A percentile compares a stretch with the other conserved stretches of the same genome.
Evolutionary conservation across 2,329 filamentous ascomycete genomes (phyloP).

Genomic region (Botrytis byssoidea): DNA sequence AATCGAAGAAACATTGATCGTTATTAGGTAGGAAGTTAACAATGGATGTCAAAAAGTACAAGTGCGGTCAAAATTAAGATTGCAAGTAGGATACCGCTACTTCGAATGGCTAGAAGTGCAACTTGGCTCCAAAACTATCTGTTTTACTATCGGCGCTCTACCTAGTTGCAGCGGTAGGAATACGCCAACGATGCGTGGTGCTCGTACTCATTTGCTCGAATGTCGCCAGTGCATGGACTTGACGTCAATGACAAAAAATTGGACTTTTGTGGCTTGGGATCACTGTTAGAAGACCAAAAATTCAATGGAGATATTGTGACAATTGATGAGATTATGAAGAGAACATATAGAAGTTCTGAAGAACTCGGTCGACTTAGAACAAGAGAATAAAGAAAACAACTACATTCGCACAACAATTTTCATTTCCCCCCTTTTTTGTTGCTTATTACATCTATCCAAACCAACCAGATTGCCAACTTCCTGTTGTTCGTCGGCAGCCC

Average conservation of each 20-base stretch:
- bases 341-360: neutral
- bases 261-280: neutral
- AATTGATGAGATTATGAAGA: neutral
- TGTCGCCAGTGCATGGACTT: neutral
- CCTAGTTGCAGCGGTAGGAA: neutral
- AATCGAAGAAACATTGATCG: neutral
- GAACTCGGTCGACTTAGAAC: neutral
- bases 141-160: neutral
- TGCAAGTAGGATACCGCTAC: neutral
- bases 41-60: neutral
- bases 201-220: neutral
- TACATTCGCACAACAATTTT: neutral
- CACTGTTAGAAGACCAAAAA: neutral
- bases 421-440: neutral
- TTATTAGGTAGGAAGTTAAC: neutral
- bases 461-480: constrained; percentile 8
- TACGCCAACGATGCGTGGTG: neutral
- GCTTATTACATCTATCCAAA: neutral
- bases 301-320: neutral
- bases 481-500: neutral
- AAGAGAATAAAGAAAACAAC: neutral
- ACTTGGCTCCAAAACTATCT: constrained; percentile 7
- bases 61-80: neutral
- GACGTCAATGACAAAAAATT: neutral
- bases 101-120: neutral